Evolutionary conservation across 2,329 filamentous ascomycete genomes (phyloP), one percentile per base, ranked within the genome.

Genomic region (Emergomyces pasteurianus): DNA sequence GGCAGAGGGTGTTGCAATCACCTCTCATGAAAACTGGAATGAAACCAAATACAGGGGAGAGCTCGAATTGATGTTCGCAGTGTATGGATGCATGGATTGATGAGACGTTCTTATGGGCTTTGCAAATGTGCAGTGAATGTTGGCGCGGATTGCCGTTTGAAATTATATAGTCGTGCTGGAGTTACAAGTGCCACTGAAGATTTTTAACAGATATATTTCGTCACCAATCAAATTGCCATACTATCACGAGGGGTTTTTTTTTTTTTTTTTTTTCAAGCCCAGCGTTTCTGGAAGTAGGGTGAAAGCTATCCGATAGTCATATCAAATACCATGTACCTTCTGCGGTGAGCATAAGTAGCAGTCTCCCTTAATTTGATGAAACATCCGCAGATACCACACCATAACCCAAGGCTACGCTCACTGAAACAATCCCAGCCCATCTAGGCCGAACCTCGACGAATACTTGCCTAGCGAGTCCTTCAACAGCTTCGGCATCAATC

Each of bases 1-100:
- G 70, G 71, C 56, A 68, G 31, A 66, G 65, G 58, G 65, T 71
- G 21, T 36, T 64, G 26, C 56, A 64, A 46, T 67, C 58, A 60
- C 61, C 60, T 16, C 60, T 63, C 16, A 40, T 62, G 28, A 63
- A 52, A 21, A 21, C 50, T 16, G 62, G 62, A 7, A 31, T 63
- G 46, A 62, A 58, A 12, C 57, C 31, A 18, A 62, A 52, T 40
- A 55, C 42, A 55, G 21, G 26, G n/a, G 49, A 18, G 26, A 18
- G 26, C 8, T n/a, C 46, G 46, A 47, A 14, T 26, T 47, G 46
- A 47, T 47, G 46, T 26, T 47, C 46, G 14, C 21, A 21, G 46
- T 23, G 10, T 5, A 34, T 52, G 49, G 49, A 8, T 26, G 26
- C 26, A 36, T 53, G 16, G 9, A 36, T n/a, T 5, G 7, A 36